Conservation (phyloP, 140 eudicot genomes). For the Bidens hawaiensis region DNA sequence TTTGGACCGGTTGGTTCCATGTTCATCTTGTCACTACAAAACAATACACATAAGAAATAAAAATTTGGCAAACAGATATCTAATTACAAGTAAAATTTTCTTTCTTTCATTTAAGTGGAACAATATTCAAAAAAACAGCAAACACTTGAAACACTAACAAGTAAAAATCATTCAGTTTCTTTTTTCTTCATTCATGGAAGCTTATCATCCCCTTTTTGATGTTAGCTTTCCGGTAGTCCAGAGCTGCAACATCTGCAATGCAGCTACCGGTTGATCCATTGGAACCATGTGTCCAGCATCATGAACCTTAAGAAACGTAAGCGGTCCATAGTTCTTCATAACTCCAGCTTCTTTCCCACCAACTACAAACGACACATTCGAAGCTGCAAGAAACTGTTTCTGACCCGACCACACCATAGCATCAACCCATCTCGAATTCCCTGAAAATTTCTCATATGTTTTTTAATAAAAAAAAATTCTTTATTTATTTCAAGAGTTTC, state of each 20-base stretch:
- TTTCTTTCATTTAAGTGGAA: constrained; percentile 15
- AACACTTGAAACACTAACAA: constrained; percentile 30
- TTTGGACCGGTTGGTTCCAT: not conserved
- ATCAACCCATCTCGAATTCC: constrained; percentile 71
- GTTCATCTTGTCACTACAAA: too few relatives aligned
- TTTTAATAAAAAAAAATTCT: not conserved
- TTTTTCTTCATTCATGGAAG: not conserved
- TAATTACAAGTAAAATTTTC: constrained; percentile 33
- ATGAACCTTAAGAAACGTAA: constrained; percentile 64
- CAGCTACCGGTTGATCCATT: constrained; percentile 68
- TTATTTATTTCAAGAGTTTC: not conserved
- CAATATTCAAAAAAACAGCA: constrained; percentile 18
- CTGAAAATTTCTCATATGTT: constrained; percentile 22
- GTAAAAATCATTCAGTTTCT: constrained; percentile 23
- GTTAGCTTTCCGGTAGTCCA: constrained; percentile 66
- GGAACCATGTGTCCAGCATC: constrained; percentile 86
- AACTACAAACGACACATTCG: constrained; percentile 41
- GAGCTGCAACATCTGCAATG: constrained; percentile 61
- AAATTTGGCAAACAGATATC: constrained; percentile 10
- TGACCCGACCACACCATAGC: constrained; percentile 83
- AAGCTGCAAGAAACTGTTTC: constrained; percentile 43
- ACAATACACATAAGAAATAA: not conserved
- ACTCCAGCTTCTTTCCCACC: constrained; percentile 56
- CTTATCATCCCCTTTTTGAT: too few relatives aligned
- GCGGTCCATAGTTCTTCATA: constrained; percentile 56